Evolutionary conservation across 176 grass and related monocot genomes (phyloP), one percentile per base, ranked within the genome.

Genomic region (Carex pumila): DNA sequence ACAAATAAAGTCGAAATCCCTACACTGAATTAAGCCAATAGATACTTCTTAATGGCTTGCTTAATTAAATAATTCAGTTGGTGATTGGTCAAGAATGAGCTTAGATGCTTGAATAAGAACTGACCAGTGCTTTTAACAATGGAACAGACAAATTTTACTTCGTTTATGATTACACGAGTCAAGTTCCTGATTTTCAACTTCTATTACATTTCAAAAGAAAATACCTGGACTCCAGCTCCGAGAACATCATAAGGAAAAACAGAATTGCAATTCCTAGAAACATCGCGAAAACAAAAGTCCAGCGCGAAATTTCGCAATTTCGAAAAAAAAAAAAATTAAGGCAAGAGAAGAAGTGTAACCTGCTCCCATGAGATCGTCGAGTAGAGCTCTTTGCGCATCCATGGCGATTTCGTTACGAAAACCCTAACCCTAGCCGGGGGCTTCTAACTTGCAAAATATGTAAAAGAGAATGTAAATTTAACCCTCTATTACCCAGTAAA

Each of bases 351-450:
- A 30, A 79, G 65, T 8, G 43, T 19, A 80, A 98, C 95, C 92
- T 90, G 92, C 53, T 53, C 94, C 94, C 94, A 97, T 97, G 84
- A 97, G 94, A 88, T 94, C 94, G 68, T 97, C 94, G 12, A 97
- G 94, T 17, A 97, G 88, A 85, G 91, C 94, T 92, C 94, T 85
- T 84, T 97, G 94, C 81, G 91, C 94, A 68, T 97, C 94, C 94
- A 97, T 97, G 88, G 77, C 84, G 81, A 83, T 67, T 31, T 2
- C 79, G 77, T 21, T 18, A 34, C 71, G 81, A 87, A 90, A 89
- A 82, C 81, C 86, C 89, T 69, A 83, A 81, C 79, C 79, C 79
- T 81, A 83, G 25, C 41, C 31, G 6, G 39, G 31, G 80, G 7
- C 12, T 49, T 64, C 22, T 68, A 62, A 7, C 43, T 45, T 45